Conservation (phyloP, 495 filamentous ascomycete genomes). For the Lasiosphaeria miniovina region DNA sequence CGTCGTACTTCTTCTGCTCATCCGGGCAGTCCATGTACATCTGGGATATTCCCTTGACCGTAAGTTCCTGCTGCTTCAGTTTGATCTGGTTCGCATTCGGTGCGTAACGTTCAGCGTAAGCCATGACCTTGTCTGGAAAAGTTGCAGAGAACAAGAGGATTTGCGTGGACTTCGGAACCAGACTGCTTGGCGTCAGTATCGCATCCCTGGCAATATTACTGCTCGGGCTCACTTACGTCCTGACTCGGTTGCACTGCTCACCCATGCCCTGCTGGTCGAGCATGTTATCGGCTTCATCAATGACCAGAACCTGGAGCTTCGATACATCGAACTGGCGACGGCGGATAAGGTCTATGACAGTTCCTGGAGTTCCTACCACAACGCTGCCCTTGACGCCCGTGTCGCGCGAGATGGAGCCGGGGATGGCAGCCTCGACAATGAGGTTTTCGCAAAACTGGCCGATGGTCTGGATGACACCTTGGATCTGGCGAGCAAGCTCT, state of each 20-base stretch:
- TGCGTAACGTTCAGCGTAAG: conserved; percentile 75
- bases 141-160: conserved; percentile 95
- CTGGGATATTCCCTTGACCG: conserved; percentile 94
- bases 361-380: conserved; percentile 92
- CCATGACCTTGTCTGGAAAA: conserved; percentile 79
- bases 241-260: conserved; percentile 90
- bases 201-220: neutral
- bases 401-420: conserved; percentile 62
- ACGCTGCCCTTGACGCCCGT: conserved; percentile 65
- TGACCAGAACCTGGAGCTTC: conserved; percentile 71
- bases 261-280: conserved; percentile 88
- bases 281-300: conserved; percentile 98
- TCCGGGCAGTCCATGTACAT: conserved; percentile 87
- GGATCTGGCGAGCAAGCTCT: conserved; percentile 92
- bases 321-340: conserved; percentile 62
- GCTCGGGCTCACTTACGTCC: conserved; percentile 53
- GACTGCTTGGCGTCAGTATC: conserved; percentile 41
- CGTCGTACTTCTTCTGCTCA: conserved; percentile 79
- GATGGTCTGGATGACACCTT: conserved; percentile 75
- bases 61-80: conserved; percentile 84
- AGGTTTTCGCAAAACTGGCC: conserved; percentile 75
- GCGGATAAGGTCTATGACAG: conserved; percentile 80
- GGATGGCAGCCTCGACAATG: conserved; percentile 73
- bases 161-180: conserved; percentile 70
- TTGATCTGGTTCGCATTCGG: conserved; percentile 85